phyloP scores from a whole-genome alignment of 208 protist genomes.

The Trypanosoma scelopori region DNA sequence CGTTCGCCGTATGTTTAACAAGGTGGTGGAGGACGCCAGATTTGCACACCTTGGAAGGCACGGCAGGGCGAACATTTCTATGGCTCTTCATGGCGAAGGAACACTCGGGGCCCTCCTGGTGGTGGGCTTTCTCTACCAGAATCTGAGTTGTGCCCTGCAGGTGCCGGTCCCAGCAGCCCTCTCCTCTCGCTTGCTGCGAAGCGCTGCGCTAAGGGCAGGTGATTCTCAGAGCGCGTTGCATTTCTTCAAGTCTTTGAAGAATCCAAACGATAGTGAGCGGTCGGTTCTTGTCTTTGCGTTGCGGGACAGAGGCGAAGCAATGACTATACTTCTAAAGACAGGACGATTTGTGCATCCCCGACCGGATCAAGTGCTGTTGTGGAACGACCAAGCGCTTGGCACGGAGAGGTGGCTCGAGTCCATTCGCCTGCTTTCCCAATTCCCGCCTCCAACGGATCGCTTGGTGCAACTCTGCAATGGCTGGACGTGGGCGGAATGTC shows the following conservation, averaged over 20 bases:
- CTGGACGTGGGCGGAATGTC: slow-evolving; percentile 37
- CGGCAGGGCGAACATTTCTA: slow-evolving; percentile 16
- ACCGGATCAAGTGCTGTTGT: slow-evolving; percentile 70
- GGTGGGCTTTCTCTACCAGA: slow-evolving; percentile 37
- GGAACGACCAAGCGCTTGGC: slow-evolving; percentile 38
- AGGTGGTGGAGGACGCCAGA: slow-evolving; percentile 21
- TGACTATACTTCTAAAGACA: slow-evolving; percentile 29
- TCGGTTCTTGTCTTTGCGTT: slow-evolving; percentile 42
- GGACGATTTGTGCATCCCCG: slow-evolving; percentile 39
- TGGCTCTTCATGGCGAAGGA: slow-evolving; percentile 15
- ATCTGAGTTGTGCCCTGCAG: slow-evolving; percentile 33
- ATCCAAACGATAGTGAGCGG: slow-evolving; percentile 49
- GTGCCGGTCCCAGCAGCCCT: slow-evolving; percentile 54
- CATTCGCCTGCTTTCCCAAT: slow-evolving; percentile 24
- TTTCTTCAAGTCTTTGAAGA: slow-evolving; percentile 53
- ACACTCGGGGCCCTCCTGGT: slow-evolving; percentile 27
- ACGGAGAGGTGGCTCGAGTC: slow-evolving; percentile 26
- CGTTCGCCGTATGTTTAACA: slow-evolving; percentile 28
- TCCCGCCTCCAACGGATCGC: slow-evolving; percentile 1
- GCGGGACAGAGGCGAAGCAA: slow-evolving; percentile 32
- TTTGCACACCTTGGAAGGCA: slow-evolving; percentile 27
- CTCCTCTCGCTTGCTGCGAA: slow-evolving; percentile 36
- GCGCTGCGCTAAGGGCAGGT: slow-evolving; percentile 14
- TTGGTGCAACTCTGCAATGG: slow-evolving; percentile 7
- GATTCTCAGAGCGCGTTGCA: slow-evolving; percentile 53